Percentiles rank a stretch among this genome's conserved stretches.
phyloP scores from a whole-genome alignment of 2,329 filamentous ascomycete species.

The Penicillium hordei region DNA sequence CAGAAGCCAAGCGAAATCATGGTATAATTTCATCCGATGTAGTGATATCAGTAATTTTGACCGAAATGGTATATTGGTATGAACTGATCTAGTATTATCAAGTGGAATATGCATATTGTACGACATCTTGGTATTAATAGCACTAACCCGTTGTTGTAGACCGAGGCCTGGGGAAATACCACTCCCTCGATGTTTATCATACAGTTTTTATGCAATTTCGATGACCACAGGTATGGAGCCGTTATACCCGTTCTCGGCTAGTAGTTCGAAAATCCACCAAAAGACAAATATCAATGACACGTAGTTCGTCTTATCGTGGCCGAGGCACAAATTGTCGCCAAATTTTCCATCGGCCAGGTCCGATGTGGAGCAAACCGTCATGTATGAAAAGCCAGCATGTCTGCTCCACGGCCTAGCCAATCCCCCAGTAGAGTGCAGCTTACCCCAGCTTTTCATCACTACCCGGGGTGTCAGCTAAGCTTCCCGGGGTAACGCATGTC shows the following conservation, averaged over 20 bases:
- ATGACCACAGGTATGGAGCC: not conserved
- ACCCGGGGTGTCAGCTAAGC: not conserved
- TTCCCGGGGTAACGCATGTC: not conserved
- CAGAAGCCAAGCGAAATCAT: too few species aligned
- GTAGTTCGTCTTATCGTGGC: not conserved
- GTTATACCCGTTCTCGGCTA: not conserved
- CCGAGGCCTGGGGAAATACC: too few species aligned
- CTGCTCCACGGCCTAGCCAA: not conserved
- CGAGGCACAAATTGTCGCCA: not conserved
- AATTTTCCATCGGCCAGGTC: constrained; percentile 3
- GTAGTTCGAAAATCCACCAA: not conserved
- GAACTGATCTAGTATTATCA: not conserved
- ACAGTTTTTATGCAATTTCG: too few species aligned
- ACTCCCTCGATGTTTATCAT: not conserved
- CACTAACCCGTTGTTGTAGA: too few species aligned
- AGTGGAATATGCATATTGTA: not conserved
- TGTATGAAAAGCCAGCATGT: not conserved
- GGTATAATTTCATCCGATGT: not conserved
- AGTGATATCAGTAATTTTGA: not conserved
- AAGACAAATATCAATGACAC: constrained; percentile 2
- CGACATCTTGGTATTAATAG: too few species aligned
- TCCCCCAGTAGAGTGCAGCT: not conserved
- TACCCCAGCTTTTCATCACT: not conserved
- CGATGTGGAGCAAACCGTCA: not conserved
- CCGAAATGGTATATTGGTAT: not conserved